phyloP scores from a whole-genome alignment of 108 stramenopile genomes.

The Skeletonema grethae region DNA sequence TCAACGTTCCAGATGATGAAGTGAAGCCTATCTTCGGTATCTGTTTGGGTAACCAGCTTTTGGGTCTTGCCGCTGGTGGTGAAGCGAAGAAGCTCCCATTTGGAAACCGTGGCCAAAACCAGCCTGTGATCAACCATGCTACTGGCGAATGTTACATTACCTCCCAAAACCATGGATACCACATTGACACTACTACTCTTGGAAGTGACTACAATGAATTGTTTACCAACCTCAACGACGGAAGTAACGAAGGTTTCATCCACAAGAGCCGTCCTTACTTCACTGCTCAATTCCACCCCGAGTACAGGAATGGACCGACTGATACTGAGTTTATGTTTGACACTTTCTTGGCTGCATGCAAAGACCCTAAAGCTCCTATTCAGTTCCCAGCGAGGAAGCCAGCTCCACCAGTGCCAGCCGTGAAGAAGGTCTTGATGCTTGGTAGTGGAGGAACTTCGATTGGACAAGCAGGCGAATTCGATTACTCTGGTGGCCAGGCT shows the following conservation, averaged over 20 bases:
- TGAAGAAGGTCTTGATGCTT: conserved; percentile 97
- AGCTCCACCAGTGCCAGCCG: conserved; percentile 61
- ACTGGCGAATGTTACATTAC: conserved; percentile 98
- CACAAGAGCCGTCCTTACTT: conserved; percentile 96
- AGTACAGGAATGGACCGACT: conserved; percentile 94
- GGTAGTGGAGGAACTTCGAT: conserved; percentile 97
- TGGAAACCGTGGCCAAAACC: conserved; percentile 98
- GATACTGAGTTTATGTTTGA: conserved; percentile 99
- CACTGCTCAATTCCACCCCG: conserved; percentile 99
- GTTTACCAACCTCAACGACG: conserved; percentile 98
- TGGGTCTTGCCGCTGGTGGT: conserved; percentile 94
- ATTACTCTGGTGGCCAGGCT: conserved; percentile 98
- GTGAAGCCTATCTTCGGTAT: conserved; percentile 98
- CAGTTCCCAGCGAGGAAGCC: conserved; percentile 71
- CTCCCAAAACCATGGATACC: conserved; percentile 98
- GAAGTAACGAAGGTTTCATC: conserved; percentile 96
- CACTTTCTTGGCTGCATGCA: conserved; percentile 86
- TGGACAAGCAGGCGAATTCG: conserved; percentile 99
- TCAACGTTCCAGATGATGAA: conserved; percentile 72
- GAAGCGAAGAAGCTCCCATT: conserved; percentile 92
- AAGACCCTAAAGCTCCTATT: conserved; percentile 67
- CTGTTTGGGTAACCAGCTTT: conserved; percentile 98
- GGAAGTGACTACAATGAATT: conserved; percentile 87
- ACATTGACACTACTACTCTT: conserved; percentile 87
- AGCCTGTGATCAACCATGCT: conserved; percentile 94